Percentiles rank a stretch among this genome's conserved stretches.
Evolutionary conservation across 2,329 filamentous ascomycete genomes (phyloP).

Genomic region (Diaporthe ampelina): DNA sequence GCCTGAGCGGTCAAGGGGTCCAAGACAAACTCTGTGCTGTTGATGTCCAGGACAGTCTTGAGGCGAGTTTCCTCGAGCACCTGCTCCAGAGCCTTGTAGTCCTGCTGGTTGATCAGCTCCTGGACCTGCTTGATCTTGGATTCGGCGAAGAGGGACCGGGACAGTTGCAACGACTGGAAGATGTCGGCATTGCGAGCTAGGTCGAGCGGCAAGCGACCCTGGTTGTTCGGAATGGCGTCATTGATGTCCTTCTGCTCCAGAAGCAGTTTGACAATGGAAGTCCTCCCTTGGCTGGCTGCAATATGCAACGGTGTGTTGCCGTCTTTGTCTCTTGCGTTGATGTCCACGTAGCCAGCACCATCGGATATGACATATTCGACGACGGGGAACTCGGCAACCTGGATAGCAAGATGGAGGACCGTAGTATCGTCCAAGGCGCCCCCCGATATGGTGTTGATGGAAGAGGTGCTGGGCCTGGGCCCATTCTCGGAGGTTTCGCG

Average conservation of each 20-base stretch:
- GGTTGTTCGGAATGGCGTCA: slow-evolving; percentile 87
- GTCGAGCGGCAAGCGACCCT: slow-evolving; percentile 88
- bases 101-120: slow-evolving; percentile 76
- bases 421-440: slow-evolving; percentile 82
- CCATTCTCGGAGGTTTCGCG: slow-evolving; percentile 70
- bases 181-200: slow-evolving; percentile 93
- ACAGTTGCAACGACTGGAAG: slow-evolving; percentile 93
- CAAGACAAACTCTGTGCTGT: slow-evolving; percentile 88
- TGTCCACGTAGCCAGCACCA: slow-evolving; percentile 75
- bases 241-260: slow-evolving; percentile 88
- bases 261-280: slow-evolving; percentile 84
- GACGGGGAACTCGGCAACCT: slow-evolving; percentile 92
- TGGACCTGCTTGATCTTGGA: slow-evolving; percentile 88
- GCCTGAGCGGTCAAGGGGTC: slow-evolving; percentile 82
- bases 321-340: slow-evolving; percentile 92
- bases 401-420: slow-evolving; percentile 92
- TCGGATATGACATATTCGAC: slow-evolving; percentile 95
- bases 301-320: slow-evolving; percentile 95
- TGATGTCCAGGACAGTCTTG: slow-evolving; percentile 90
- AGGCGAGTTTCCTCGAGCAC: slow-evolving; percentile 88
- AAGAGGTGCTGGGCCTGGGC: slow-evolving; percentile 70
- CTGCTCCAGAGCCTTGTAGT: slow-evolving; percentile 84
- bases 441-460: slow-evolving; percentile 59
- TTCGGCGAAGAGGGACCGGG: slow-evolving; percentile 91
- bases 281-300: slow-evolving; percentile 85